phyloP scores from a whole-genome alignment of 495 filamentous ascomycete genomes.

The Penicillium macrosclerotiorum region DNA sequence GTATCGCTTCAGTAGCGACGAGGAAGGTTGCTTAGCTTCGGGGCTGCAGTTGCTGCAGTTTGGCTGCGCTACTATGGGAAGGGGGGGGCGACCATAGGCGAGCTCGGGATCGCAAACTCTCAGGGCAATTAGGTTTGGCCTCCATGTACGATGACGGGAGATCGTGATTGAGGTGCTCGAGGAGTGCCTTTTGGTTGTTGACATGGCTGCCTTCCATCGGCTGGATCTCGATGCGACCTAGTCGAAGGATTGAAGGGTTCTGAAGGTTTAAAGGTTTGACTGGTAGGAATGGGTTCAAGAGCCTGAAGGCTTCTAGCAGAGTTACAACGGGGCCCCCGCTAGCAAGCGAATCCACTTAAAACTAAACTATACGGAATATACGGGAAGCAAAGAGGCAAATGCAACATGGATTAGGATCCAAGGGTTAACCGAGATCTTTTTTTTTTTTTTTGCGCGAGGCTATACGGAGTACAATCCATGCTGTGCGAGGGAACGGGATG shows the following conservation, averaged over 20 bases:
- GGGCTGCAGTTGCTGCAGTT: too few species aligned
- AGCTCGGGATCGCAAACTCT: slow-evolving; percentile 5
- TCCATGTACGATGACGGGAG: slow-evolving; percentile 9
- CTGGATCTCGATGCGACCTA: slow-evolving; percentile 4
- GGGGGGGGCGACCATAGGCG: too few species aligned
- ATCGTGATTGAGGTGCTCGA: too few species aligned
- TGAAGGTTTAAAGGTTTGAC: too few species aligned
- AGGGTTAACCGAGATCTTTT: slow-evolving; percentile 19
- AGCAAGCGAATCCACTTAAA: slow-evolving; percentile 9
- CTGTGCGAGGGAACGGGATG: not conserved
- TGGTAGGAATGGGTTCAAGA: too few species aligned
- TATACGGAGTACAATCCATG: not conserved
- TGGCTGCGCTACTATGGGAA: too few species aligned
- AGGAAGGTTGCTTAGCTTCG: not conserved
- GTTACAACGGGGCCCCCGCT: slow-evolving; percentile 5
- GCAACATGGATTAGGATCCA: slow-evolving; percentile 12
- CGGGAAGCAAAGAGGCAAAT: slow-evolving; percentile 8
- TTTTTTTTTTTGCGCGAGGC: not conserved
- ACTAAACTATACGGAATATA: slow-evolving; percentile 1
- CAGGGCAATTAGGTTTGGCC: slow-evolving; percentile 12
- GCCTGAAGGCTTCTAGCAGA: too few species aligned
- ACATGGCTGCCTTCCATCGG: too few species aligned
- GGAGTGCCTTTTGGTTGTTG: too few species aligned
- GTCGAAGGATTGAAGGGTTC: slow-evolving; percentile 1
- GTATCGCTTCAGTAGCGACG: not conserved